Evolutionary conservation across 768 basidiomycete genomes (phyloP).

Genomic region (Gymnopilus dilepis): DNA sequence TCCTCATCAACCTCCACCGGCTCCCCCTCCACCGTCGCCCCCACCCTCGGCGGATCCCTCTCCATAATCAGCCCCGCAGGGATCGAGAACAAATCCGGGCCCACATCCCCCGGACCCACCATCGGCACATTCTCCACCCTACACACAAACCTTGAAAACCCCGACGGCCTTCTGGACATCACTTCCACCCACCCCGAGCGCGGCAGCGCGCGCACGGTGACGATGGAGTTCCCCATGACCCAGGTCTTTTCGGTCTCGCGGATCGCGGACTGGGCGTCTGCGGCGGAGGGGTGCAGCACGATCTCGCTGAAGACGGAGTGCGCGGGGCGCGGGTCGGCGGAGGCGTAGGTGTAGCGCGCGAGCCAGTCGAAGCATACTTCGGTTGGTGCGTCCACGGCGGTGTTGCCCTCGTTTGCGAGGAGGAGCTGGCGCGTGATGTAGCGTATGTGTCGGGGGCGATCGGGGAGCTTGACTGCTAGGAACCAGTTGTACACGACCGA

Average conservation of each 20-base stretch:
- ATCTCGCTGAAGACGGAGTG: constrained; percentile 80
- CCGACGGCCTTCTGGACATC: constrained; percentile 84
- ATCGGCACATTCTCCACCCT: constrained; percentile 89
- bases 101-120: constrained; percentile 82
- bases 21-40: constrained; percentile 31
- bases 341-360: constrained; percentile 91
- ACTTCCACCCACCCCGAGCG: constrained; percentile 90
- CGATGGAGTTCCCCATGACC: constrained; percentile 82
- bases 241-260: constrained; percentile 73
- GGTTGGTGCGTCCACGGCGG: constrained; percentile 82
- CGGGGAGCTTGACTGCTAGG: constrained; percentile 80
- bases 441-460: constrained; percentile 79
- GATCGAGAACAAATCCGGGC: constrained; percentile 75
- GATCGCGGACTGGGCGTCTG: constrained; percentile 28
- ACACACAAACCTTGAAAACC: constrained; percentile 83
- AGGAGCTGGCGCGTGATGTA: constrained; percentile 89
- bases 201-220: constrained; percentile 78
- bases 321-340: constrained; percentile 90
- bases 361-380: constrained; percentile 99
- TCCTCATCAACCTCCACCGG: constrained; percentile 23
- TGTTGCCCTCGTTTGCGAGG: constrained; percentile 79
- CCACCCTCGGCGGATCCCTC: constrained; percentile 46
- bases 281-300: constrained; percentile 54
- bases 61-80: constrained; percentile 79
- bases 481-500: constrained; percentile 96